Base-by-base conservation (phyloP, 78 protist species). In the Pelomyxa schiedti region DNA sequence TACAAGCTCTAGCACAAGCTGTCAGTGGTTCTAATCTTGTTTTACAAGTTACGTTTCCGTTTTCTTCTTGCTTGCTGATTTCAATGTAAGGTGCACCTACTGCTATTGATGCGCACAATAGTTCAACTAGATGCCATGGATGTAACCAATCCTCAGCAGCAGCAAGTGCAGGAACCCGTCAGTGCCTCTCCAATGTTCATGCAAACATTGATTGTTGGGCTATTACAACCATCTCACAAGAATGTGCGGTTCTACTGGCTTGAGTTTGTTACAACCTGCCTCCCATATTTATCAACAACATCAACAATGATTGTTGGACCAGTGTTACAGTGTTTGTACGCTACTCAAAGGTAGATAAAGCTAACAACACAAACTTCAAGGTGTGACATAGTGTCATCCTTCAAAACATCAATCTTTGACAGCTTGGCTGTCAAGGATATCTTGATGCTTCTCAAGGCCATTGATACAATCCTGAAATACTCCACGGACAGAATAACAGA, bases 221-320 rank as follows among this genome's bases (percentile, higher is more conserved):
- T 66, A 36, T 9, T 66, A 36, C 70, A 66, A 9, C 70, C 70
- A 8, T 9, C 70, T 9, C 70, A 66, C 70, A 9, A 9, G 64
- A 66, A 66, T 9, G 37, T 66, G 65, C 70, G 70, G 30, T 66
- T 8, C 37, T 66, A 66, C 37, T 66, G 70, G 70, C 70, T 66
- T 9, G 70, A 66, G 37, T 66, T 66, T 9, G 37, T 66, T 9
- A 9, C 70, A 8, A 9, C 8, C 24, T 30, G 29, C 29, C 8
- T 66, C n/a, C 70, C 70, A 36, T 66, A 30, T 9, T 47, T 47
- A 47, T 47, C 58, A 16, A 24, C 58, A 16, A 16, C 58, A 16
- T 16, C 58, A 47, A 16, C 58, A 47, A 24, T 16, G 58, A 47
- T 16, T 47, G 58, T 16, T 16, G 16, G 32, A 24, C 32, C 58